Percentiles rank a stretch among this genome's conserved stretches.
Evolutionary conservation across 2,329 filamentous ascomycete genomes (phyloP).

Genomic region (Ophiostoma perfectum): DNA sequence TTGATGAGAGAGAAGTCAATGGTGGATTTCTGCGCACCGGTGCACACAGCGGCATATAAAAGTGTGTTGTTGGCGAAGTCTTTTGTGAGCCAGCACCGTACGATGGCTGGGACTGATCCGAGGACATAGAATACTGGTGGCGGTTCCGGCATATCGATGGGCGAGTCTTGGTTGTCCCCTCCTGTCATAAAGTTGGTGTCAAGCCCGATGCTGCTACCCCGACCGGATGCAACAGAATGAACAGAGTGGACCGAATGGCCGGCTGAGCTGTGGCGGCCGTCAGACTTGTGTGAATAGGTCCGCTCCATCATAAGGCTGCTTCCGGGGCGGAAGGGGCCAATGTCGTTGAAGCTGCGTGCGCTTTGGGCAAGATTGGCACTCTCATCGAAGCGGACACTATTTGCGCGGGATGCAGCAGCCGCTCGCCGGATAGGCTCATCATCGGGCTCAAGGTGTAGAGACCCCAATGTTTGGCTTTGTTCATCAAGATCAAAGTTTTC

Average conservation of each 20-base stretch:
- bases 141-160: constrained; percentile 65
- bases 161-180: constrained; percentile 61
- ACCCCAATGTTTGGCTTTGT: constrained; percentile 72
- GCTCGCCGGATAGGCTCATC: constrained; percentile 73
- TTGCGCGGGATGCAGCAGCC: constrained; percentile 83
- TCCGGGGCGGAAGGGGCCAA: constrained; percentile 68
- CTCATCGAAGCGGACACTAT: constrained; percentile 96
- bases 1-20: constrained; percentile 69
- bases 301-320: constrained; percentile 88
- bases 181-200: constrained; percentile 64
- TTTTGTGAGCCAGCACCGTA: constrained; percentile 89
- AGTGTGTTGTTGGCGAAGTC: constrained; percentile 86
- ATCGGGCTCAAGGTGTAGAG: constrained; percentile 78
- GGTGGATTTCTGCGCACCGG: constrained; percentile 83
- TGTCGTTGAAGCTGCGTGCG: constrained; percentile 76
- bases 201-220: constrained; percentile 82
- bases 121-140: constrained; percentile 80
- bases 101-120: constrained; percentile 85
- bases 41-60: constrained; percentile 87
- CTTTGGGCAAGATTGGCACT: constrained; percentile 79
- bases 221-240: constrained; percentile 68
- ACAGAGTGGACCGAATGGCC: constrained; percentile 66
- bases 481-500: constrained; percentile 92
- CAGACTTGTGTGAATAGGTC: constrained; percentile 88
- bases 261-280: constrained; percentile 90